Evolutionary conservation across 306 rosid species (phyloP).

Genomic region (Vigna reflexopilosa): DNA sequence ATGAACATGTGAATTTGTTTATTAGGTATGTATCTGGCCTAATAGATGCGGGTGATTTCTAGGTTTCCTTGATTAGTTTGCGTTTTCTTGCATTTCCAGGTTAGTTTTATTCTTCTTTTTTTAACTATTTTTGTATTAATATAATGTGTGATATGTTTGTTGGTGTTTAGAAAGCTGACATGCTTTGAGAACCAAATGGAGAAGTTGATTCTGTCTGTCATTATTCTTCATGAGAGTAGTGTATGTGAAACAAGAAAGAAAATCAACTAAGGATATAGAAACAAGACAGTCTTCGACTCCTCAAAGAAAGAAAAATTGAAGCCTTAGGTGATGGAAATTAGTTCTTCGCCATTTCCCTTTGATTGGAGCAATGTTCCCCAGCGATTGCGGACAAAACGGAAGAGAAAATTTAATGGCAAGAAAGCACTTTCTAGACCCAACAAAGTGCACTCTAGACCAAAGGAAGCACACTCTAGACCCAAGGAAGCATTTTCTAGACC

Average conservation of each 20-base stretch:
- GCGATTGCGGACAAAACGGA: constrained; percentile 46
- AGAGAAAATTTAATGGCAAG: constrained; percentile 37
- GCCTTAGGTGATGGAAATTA: constrained; percentile 7
- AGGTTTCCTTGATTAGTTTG: constrained; percentile 10
- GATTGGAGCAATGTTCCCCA: constrained; percentile 40
- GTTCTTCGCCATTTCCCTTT: constrained; percentile 5
- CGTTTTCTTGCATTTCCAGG: constrained; percentile 4
- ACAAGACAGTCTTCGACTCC: neutral
- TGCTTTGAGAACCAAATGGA: constrained; percentile 3
- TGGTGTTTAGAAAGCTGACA: constrained; percentile 5
- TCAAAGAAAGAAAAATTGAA: constrained; percentile 26
- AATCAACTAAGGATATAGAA: neutral
- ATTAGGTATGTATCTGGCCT: neutral
- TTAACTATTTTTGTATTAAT: neutral
- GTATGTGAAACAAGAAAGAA: constrained; percentile 27
- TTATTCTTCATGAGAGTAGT: constrained; percentile 40
- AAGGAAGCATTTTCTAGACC: neutral
- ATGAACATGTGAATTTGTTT: constrained; percentile 5
- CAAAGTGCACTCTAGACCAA: constrained; percentile 29
- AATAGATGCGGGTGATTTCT: neutral
- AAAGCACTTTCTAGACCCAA: neutral
- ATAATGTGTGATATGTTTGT: neutral
- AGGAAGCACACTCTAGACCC: neutral
- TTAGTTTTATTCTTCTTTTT: neutral
- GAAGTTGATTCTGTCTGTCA: constrained; percentile 37